Evolutionary conservation across 768 basidiomycete species (phyloP).

Genomic region (Melanogaster broomeanus): DNA sequence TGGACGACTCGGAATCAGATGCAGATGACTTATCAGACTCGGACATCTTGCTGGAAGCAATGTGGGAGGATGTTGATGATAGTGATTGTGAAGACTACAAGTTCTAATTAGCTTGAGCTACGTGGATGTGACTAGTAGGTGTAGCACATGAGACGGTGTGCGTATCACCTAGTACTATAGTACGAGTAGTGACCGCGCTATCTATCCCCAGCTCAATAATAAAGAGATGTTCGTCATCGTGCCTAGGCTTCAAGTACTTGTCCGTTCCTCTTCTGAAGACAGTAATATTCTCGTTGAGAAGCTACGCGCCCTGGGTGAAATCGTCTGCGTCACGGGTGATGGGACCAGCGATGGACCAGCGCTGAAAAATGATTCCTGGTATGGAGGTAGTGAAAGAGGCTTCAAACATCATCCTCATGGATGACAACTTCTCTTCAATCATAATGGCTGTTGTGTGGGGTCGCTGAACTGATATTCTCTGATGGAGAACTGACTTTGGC

Average conservation of each 20-base stretch:
- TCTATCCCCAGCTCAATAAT: constrained; percentile 78
- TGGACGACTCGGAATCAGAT: too few species aligned
- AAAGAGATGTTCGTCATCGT: constrained; percentile 78
- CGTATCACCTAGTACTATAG: too few species aligned
- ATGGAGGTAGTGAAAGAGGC: constrained; percentile 43
- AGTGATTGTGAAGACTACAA: too few species aligned
- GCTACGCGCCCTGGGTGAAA: constrained; percentile 80
- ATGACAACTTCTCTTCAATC: constrained; percentile 94
- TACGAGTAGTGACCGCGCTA: too few species aligned
- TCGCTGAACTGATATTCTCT: constrained; percentile 40
- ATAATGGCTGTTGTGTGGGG: constrained; percentile 66
- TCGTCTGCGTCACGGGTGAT: constrained; percentile 95
- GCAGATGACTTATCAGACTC: too few species aligned
- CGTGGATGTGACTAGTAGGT: too few species aligned
- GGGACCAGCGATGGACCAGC: constrained; percentile 98
- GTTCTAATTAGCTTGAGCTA: too few species aligned
- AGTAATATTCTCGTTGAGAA: constrained; percentile 93
- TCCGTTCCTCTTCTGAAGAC: constrained; percentile 95
- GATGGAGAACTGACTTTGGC: constrained; percentile 49
- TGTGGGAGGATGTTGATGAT: too few species aligned
- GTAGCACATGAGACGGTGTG: too few species aligned
- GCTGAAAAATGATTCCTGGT: constrained; percentile 88
- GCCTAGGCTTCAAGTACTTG: constrained; percentile 91
- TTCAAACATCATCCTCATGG: constrained; percentile 97
- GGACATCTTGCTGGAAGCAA: too few species aligned